Conservation (phyloP, 106 monocot species). For the Chionographis japonica region DNA sequence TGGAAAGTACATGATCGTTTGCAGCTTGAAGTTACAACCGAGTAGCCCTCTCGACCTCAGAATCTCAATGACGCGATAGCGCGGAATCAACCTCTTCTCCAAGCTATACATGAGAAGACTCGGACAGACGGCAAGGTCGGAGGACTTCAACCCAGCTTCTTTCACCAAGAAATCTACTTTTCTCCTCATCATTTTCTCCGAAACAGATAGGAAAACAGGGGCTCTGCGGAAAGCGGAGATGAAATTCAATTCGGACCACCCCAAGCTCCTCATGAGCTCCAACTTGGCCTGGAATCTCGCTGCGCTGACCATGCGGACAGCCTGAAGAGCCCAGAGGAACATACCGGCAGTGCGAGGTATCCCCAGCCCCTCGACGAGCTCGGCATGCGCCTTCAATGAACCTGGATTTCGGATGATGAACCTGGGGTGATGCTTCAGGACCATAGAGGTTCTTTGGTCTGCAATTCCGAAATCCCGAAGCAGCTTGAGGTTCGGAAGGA, state of each 20-base stretch:
- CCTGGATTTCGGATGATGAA: not conserved
- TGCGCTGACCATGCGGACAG: not conserved
- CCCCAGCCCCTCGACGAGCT: not conserved
- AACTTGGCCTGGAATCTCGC: not conserved
- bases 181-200: not conserved
- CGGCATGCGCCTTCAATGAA: not conserved
- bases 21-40: not conserved
- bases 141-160: not conserved
- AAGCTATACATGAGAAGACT: not conserved
- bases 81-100: slow-evolving; percentile 14
- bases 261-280: slow-evolving; percentile 10
- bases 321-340: slow-evolving; percentile 1
- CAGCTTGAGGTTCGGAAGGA: slow-evolving; percentile 3
- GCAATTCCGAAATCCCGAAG: slow-evolving; percentile 3
- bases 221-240: slow-evolving; percentile 1
- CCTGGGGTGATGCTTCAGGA: not conserved
- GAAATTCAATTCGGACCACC: slow-evolving; percentile 20
- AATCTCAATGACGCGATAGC: slow-evolving; percentile 1
- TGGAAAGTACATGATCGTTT: not conserved
- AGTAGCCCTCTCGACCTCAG: slow-evolving; percentile 1
- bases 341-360: not conserved
- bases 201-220: not conserved
- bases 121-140: not conserved
- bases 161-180: slow-evolving; percentile 15
- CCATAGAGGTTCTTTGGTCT: not conserved